Evolutionary conservation across 2,329 filamentous ascomycete species (phyloP), one percentile per base, ranked within the genome.

Genomic region (Trichoderma gracile): DNA sequence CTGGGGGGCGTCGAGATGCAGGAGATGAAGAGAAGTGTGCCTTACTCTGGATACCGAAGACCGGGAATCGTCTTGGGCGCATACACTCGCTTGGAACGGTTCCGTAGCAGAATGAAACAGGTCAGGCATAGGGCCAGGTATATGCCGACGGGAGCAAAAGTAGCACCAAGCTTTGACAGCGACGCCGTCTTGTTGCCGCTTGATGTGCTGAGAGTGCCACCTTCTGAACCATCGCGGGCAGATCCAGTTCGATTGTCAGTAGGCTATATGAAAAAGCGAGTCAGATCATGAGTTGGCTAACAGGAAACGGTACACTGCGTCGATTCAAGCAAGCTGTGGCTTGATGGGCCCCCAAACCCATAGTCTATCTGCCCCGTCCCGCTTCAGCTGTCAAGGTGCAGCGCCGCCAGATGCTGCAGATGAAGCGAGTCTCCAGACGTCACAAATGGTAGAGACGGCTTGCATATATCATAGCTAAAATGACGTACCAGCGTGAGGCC

Each of bases 91-190:
- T 75, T 76, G 54, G 76, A 78, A 57, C 76, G 79, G n/a, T 76
- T 78, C 15, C 85, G 80, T 52, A 84, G 70, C 10, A 78, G 50
- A 57, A 82, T 68, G 69, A 87, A 87, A 60, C 83, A 73, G 66
- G 78, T 40, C 42, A 86, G 62, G 66, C 84, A 86, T 17, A 86
- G 67, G 46, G 71, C 75, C 6, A 82, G 76, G 70, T 83, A 85
- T 63, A 85, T 71, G 67, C 79, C 69, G 15, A 86, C 80, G 19
- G 85, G 85, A 1, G 85, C 71, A 49, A 87, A 80, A 21, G 85
- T 87, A 68, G 78, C 79, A 43, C 81, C 76, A 5, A 78, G 73
- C 49, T 77, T 77, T 38, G 72, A 66, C 8, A 75, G 66, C 10
- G 77, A 78, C 0, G 76, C 71, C 10, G 73, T 73, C 54, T 78